These are phyloP conservation scores for Moringa oleifera DNA, from an alignment of 345 rosid genomes.

Conservation along the genomic window DNA sequence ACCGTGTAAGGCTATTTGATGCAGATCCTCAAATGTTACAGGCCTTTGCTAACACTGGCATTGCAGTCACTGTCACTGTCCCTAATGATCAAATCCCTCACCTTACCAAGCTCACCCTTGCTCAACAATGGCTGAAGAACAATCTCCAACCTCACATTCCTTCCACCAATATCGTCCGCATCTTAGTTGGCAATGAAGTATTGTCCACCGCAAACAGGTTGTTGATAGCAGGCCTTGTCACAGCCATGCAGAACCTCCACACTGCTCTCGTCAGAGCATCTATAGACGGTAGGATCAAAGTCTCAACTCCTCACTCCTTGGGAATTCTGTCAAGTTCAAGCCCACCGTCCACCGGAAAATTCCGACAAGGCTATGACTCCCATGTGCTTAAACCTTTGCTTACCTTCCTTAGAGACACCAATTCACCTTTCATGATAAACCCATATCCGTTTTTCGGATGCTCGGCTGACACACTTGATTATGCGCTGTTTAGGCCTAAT, in stretches of 20 bases:
- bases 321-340: constrained; percentile 61
- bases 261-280: constrained; percentile 53
- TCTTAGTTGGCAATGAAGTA: constrained; percentile 86
- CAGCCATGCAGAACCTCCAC: constrained; percentile 73
- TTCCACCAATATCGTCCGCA: constrained; percentile 60
- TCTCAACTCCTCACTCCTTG: constrained; percentile 79
- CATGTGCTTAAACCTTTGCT: constrained; percentile 69
- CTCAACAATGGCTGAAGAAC: constrained; percentile 57
- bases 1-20: constrained; percentile 67
- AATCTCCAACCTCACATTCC: constrained; percentile 54
- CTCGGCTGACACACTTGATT: constrained; percentile 56
- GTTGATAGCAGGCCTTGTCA: constrained; percentile 43
- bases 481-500: constrained; percentile 67
- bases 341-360: constrained; percentile 71
- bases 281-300: constrained; percentile 54
- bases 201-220: constrained; percentile 45
- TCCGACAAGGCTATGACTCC: constrained; percentile 54
- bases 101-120: constrained; percentile 42
- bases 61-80: constrained; percentile 54
- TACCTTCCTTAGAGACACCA: constrained; percentile 55
- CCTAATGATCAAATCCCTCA: constrained; percentile 68
- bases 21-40: constrained; percentile 44
- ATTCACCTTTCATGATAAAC: constrained; percentile 72
- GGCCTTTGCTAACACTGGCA: constrained; percentile 64
- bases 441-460: constrained; percentile 83